Evolutionary conservation across 2,329 filamentous ascomycete species (phyloP).

Genomic region (Phialophora expanda): DNA sequence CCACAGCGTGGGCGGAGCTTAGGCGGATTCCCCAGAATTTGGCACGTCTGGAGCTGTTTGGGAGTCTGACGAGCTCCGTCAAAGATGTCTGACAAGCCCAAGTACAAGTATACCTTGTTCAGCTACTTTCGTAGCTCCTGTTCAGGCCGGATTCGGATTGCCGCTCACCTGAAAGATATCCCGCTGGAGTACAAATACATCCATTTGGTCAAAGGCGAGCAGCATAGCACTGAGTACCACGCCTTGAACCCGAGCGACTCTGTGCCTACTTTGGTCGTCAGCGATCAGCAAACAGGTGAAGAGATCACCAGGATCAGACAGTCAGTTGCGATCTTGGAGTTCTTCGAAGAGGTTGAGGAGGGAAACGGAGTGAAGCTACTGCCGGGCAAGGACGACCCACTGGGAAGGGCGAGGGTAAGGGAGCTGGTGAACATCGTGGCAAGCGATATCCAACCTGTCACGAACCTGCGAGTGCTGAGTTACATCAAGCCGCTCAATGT

Average conservation of each 20-base stretch:
- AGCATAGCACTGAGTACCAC: slow-evolving; percentile 53
- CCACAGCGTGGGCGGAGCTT: not conserved
- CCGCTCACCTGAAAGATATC: slow-evolving; percentile 61
- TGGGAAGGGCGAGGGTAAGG: slow-evolving; percentile 57
- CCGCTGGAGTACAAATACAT: slow-evolving; percentile 55
- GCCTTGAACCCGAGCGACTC: slow-evolving; percentile 60
- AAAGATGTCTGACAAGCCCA: slow-evolving; percentile 12
- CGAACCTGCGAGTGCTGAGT: slow-evolving; percentile 61
- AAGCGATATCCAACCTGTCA: slow-evolving; percentile 65
- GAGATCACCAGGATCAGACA: slow-evolving; percentile 57
- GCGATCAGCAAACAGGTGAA: slow-evolving; percentile 35
- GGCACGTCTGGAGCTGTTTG: not conserved
- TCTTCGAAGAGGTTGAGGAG: slow-evolving; percentile 62
- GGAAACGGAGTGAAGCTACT: slow-evolving; percentile 50
- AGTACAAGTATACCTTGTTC: slow-evolving; percentile 52
- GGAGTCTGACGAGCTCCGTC: not conserved
- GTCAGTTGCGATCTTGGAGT: slow-evolving; percentile 66
- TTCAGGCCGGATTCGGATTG: slow-evolving; percentile 66
- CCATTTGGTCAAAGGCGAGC: slow-evolving; percentile 62
- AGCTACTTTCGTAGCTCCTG: slow-evolving; percentile 69
- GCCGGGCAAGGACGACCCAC: slow-evolving; percentile 49
- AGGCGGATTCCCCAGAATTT: slow-evolving; percentile 1
- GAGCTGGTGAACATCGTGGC: slow-evolving; percentile 61
- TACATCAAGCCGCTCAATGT: slow-evolving; percentile 54
- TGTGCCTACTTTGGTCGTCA: slow-evolving; percentile 60